phyloP scores from a whole-genome alignment of 257 asterid species.

The Lycium barbarum region DNA sequence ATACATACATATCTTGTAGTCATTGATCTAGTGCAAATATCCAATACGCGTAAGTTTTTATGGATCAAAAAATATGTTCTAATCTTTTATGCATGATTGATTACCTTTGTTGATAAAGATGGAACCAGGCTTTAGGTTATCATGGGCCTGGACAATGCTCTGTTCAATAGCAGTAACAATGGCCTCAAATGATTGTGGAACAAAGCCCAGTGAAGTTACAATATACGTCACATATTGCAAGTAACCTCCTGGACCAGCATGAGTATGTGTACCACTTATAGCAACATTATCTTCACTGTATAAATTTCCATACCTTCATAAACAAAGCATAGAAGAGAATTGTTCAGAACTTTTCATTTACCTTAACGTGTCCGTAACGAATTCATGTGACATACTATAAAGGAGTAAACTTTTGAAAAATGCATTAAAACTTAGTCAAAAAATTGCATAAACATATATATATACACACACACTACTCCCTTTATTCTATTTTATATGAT shows the following conservation, averaged over 20 bases:
- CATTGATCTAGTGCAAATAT: too few species aligned
- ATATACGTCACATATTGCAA: constrained; percentile 61
- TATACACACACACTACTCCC: too few species aligned
- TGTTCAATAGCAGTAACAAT: constrained; percentile 57
- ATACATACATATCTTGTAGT: too few species aligned
- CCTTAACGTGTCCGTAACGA: background rate
- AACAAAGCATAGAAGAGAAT: background rate
- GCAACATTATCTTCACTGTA: constrained; percentile 64
- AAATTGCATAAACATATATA: too few species aligned
- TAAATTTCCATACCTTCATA: constrained; percentile 56
- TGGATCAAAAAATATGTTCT: too few species aligned
- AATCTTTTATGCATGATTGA: background rate
- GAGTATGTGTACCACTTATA: constrained; percentile 72
- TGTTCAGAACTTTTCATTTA: too few species aligned
- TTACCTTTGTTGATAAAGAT: constrained; percentile 55
- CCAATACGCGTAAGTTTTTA: too few species aligned
- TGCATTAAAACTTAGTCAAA: background rate
- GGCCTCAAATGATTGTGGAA: constrained; percentile 66
- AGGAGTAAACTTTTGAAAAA: background rate
- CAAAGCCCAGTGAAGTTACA: constrained; percentile 66
- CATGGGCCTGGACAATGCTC: constrained; percentile 65
- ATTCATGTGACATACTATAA: too few species aligned
- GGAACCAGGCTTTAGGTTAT: constrained; percentile 55
- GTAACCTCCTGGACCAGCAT: constrained; percentile 79
- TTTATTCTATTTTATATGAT: too few species aligned